Conservation (phyloP, 1,284 basidiomycete species). For the Xerocomus amazonicus region DNA sequence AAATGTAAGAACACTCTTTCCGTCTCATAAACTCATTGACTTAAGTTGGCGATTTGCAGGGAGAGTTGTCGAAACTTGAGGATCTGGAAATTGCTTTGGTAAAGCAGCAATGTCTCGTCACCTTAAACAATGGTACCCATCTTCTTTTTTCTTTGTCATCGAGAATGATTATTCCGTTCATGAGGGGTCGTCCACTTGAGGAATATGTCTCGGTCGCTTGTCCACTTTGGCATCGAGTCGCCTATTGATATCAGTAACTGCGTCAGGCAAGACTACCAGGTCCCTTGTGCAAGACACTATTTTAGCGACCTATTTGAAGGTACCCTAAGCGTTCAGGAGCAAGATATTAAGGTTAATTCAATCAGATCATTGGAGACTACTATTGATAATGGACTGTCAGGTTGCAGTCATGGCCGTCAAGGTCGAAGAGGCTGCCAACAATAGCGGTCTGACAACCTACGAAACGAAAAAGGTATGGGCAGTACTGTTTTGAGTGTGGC, state of each 20-base stretch:
- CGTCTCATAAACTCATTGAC: neutral
- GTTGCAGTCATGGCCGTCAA: neutral
- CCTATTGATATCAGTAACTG: neutral
- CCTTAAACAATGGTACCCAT: neutral
- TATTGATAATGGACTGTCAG: neutral
- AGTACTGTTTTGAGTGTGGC: neutral
- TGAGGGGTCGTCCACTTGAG: neutral
- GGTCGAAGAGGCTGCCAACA: neutral
- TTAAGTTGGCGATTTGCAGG: neutral
- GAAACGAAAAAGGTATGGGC: neutral
- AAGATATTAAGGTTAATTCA: neutral
- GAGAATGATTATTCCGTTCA: neutral
- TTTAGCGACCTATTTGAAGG: neutral
- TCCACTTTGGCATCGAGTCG: neutral
- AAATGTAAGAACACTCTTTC: neutral
- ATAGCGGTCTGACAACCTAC: neutral
- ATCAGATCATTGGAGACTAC: too few relatives aligned
- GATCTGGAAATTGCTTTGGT: neutral
- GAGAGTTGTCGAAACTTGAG: neutral
- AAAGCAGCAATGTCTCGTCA: neutral
- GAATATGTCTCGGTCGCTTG: neutral
- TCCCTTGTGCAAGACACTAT: neutral
- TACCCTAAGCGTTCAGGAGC: neutral
- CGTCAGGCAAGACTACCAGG: neutral
- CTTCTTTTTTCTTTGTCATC: neutral